These are phyloP conservation scores for Xylaria sp. DNA, from an alignment of 2,329 filamentous ascomycete genomes.

Conservation along the genomic window DNA sequence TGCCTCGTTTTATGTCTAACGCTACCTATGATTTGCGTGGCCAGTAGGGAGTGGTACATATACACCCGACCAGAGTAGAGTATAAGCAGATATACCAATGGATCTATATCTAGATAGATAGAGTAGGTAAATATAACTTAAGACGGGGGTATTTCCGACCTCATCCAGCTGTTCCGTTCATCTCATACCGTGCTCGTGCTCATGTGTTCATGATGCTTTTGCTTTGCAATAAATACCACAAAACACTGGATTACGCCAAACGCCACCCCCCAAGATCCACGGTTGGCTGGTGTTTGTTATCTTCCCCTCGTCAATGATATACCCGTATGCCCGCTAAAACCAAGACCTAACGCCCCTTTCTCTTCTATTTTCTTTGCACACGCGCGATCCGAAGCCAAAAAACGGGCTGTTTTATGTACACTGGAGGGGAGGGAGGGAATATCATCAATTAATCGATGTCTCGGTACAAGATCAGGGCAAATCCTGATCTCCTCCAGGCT, in stretches of 20 bases:
- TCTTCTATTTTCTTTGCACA: constrained; percentile 11
- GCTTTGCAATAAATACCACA: no score
- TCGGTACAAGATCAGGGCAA: not conserved
- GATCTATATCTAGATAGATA: no score
- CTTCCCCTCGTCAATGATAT: not conserved
- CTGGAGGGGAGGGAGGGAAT: constrained; percentile 11
- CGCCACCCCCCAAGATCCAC: no score
- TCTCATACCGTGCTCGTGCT: not conserved
- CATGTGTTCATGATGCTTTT: not conserved
- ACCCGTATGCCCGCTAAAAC: not conserved
- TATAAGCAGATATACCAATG: not conserved
- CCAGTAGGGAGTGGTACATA: not conserved
- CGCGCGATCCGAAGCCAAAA: not conserved
- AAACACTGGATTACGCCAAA: no score
- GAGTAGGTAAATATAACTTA: not conserved
- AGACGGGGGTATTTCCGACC: constrained; percentile 33
- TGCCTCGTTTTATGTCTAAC: not conserved
- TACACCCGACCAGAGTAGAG: not conserved
- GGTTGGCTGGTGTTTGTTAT: no score
- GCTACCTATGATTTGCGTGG: not conserved
- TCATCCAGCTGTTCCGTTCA: not conserved
- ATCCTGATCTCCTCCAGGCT: not conserved
- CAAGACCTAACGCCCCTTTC: not conserved
- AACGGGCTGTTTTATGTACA: constrained; percentile 19
- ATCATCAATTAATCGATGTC: not conserved